These are phyloP conservation scores for Cunninghamia lanceolata DNA, from an alignment of 75 land plant species.

Conservation along the genomic window DNA sequence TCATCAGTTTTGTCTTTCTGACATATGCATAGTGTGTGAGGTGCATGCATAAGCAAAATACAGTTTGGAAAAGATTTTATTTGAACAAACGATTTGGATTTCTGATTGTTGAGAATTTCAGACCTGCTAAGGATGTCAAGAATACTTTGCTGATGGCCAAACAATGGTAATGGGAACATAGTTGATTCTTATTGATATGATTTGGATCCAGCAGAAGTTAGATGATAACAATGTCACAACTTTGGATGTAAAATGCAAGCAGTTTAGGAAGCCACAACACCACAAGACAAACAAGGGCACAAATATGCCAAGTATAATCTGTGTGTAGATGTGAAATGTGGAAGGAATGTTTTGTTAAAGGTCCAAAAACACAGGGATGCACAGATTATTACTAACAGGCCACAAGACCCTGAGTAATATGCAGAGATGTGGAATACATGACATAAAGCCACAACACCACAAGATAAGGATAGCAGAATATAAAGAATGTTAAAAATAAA, in stretches of 20 bases:
- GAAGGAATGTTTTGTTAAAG: background rate
- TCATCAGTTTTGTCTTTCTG: background rate
- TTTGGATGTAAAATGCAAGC: background rate
- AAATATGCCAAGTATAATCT: background rate
- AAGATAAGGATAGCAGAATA: too few species aligned
- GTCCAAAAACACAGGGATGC: background rate
- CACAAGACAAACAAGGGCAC: background rate
- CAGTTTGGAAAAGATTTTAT: background rate
- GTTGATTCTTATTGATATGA: background rate
- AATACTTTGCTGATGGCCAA: background rate
- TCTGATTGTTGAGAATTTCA: constrained; percentile 1
- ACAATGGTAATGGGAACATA: background rate
- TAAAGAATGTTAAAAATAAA: background rate
- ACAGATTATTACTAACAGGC: background rate
- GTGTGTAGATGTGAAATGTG: background rate
- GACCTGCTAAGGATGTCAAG: background rate
- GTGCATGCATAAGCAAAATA: background rate
- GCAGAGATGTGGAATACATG: background rate
- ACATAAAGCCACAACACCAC: background rate
- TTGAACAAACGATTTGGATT: background rate
- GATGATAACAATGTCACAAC: background rate
- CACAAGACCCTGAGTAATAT: background rate
- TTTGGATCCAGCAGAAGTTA: background rate
- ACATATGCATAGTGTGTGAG: background rate
- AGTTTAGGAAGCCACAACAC: background rate